These are phyloP conservation scores for Scheffersomyces illinoinensis DNA, from an alignment of 1,139 yeast species.

Conservation along the genomic window DNA sequence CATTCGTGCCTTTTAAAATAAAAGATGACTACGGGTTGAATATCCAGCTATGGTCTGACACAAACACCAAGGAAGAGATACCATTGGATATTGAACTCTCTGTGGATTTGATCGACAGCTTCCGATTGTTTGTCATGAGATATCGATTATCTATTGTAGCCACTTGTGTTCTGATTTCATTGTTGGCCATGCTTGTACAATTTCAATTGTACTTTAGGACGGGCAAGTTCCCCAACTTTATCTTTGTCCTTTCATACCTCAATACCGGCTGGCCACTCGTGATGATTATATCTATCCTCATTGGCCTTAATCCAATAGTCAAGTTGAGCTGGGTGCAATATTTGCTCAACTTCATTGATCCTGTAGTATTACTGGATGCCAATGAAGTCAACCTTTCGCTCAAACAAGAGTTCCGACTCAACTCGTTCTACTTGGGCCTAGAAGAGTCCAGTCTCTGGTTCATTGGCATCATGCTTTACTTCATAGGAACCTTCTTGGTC, in stretches of 20 bases:
- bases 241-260: slow-evolving; percentile 39
- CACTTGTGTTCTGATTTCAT: slow-evolving; percentile 51
- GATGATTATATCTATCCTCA: slow-evolving; percentile 16
- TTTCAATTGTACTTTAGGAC: slow-evolving; percentile 34
- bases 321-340: slow-evolving; percentile 18
- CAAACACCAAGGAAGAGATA: slow-evolving; percentile 13
- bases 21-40: slow-evolving; percentile 27
- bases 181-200: slow-evolving; percentile 49
- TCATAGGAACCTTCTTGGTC: slow-evolving; percentile 40
- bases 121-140: slow-evolving; percentile 58
- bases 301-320: slow-evolving; percentile 41
- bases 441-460: slow-evolving; percentile 58
- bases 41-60: slow-evolving; percentile 48
- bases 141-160: slow-evolving; percentile 65
- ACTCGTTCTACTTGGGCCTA: slow-evolving; percentile 62
- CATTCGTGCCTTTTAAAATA: slow-evolving; percentile 62
- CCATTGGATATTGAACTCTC: slow-evolving; percentile 36
- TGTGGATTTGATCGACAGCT: slow-evolving; percentile 44
- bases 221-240: slow-evolving; percentile 53
- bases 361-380: slow-evolving; percentile 46
- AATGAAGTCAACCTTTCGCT: slow-evolving; percentile 33
- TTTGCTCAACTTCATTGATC: slow-evolving; percentile 49
- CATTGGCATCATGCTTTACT: slow-evolving; percentile 58
- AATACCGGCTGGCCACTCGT: slow-evolving; percentile 25
- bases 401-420: slow-evolving; percentile 24